phyloP scores from a whole-genome alignment of 2,329 filamentous ascomycete species.

The Fonsecaea monophora region DNA sequence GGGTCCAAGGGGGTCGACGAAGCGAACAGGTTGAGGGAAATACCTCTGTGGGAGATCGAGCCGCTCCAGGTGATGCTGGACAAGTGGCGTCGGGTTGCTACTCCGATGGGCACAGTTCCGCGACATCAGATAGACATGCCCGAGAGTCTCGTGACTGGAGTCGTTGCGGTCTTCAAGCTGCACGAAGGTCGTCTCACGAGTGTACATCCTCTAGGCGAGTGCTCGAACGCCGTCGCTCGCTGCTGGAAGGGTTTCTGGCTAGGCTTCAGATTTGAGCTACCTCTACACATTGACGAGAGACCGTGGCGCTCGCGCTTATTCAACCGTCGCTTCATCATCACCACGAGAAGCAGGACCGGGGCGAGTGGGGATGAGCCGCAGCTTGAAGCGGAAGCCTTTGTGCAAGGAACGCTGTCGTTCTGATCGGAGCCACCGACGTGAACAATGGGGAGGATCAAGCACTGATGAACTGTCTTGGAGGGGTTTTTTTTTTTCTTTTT shows the following conservation, averaged over 20 bases:
- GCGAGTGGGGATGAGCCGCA: neutral
- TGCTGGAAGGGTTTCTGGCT: neutral
- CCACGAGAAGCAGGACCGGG: neutral
- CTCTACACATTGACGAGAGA: neutral
- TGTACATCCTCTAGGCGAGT: neutral
- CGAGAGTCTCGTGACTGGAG: neutral
- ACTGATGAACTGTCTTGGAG: neutral
- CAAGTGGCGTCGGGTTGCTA: neutral
- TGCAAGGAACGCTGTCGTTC: neutral
- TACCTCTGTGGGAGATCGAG: neutral
- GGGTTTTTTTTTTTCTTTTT: neutral
- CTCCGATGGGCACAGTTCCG: neutral
- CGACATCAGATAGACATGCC: constrained; percentile 1
- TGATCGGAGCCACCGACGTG: neutral
- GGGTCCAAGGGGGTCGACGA: neutral
- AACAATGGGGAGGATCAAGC: neutral
- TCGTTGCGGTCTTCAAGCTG: neutral
- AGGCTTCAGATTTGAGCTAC: neutral
- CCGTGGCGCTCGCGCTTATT: neutral
- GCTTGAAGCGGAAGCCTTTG: neutral
- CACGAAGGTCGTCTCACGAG: neutral
- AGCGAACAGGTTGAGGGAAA: neutral
- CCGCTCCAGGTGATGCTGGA: neutral
- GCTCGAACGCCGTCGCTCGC: neutral
- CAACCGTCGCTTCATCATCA: neutral